Conservation (phyloP, 257 asterid species). For the Scutellaria baicalensis region DNA sequence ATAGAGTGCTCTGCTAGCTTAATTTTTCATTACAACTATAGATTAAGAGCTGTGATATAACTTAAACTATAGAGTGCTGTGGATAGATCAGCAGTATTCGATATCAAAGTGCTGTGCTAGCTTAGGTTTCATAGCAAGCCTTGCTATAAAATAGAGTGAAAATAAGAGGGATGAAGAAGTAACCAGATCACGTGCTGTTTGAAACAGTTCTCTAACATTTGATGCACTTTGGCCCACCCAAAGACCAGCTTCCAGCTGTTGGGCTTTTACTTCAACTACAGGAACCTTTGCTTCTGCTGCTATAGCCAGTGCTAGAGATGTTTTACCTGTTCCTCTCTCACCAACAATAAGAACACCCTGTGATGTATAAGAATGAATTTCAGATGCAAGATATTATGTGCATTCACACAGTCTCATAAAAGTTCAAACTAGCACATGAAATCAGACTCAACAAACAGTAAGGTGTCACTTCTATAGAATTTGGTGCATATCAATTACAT, state of each 20-base stretch:
- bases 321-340: constrained; percentile 97
- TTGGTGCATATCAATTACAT: neutral
- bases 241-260: constrained; percentile 85
- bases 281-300: constrained; percentile 99
- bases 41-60: too few relatives aligned
- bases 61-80: too few relatives aligned
- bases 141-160: constrained; percentile 5
- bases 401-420: neutral
- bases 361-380: constrained; percentile 15
- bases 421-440: neutral
- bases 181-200: constrained; percentile 98
- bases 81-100: too few relatives aligned
- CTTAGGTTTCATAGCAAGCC: neutral
- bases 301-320: constrained; percentile 92
- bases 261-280: constrained; percentile 86
- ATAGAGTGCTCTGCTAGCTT: too few relatives aligned
- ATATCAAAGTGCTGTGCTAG: neutral
- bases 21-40: too few relatives aligned
- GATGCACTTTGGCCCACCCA: constrained; percentile 99
- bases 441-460: neutral
- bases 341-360: constrained; percentile 99
- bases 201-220: constrained; percentile 90
- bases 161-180: constrained; percentile 15
- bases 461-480: neutral
- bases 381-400: constrained; percentile 11